Base-by-base conservation (phyloP, 768 basidiomycete species). In the Tricholoma saponaceum region DNA sequence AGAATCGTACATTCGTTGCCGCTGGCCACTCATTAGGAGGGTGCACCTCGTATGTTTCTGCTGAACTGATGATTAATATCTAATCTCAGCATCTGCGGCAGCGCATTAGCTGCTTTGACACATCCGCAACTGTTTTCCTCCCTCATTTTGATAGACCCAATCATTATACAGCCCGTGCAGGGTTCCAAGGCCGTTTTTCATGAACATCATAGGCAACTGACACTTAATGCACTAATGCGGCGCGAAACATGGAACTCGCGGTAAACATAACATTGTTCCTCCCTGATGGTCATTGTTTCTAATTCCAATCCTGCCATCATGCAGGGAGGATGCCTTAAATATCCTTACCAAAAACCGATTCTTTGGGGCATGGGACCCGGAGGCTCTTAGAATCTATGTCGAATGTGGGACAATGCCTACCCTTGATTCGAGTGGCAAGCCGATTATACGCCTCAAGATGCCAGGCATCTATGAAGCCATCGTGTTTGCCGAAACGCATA, bases 21-120 rank as follows among this genome's bases (percentile, higher is more conserved):
- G 73, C 93, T 3, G 94, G 92, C 0, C 95, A 97, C 67, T 95
- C 92, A 0, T 85, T 91, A 53, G 91, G 95, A 18, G 94, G 90
- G 1, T 86, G 85, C 65, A 83, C 85, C 2, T 79, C 83, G 86
- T 92, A 66, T 65, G 90, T 77, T 22, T 16, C 46, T 20, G 9
- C 20, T 12, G 6, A 47, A 47, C 16, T 3, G 26, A 28, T 4
- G 14, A 47, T 16, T 4, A 5, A 6, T 25, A 51, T 39, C 47
- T 50, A 20, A 50, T 13, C 22, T 25, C 13, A 50, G 49, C 8
- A 32, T 10, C 22, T 49, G 20, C n/a, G n/a, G n/a, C 61, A 91
- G 88, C 14, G 68, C 82, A n/a, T 80, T 85, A 37, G 90, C 85
- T 1, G 88, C 90, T 2, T 62, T 85, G 23, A 76, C 79, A 41